phyloP scores from a whole-genome alignment of 768 basidiomycete species.

The Fibroporia radiculosa region DNA sequence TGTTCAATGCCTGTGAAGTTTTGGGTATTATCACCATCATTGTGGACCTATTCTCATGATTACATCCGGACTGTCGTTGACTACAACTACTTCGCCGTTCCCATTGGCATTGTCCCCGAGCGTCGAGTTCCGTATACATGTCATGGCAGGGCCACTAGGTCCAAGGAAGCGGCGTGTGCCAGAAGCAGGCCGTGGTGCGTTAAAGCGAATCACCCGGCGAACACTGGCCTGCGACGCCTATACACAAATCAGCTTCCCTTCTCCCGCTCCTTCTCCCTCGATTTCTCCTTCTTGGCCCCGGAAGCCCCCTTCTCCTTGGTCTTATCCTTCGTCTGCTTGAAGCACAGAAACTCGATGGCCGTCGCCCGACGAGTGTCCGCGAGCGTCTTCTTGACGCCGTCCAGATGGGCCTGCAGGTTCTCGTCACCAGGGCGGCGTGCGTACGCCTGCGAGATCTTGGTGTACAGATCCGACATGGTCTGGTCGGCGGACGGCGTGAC shows the following conservation, averaged over 20 bases:
- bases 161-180: too few relatives aligned
- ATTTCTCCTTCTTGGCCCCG: constrained; percentile 5
- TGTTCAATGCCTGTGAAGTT: constrained; percentile 35
- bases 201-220: too few relatives aligned
- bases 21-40: constrained; percentile 88
- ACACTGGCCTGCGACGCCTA: too few relatives aligned
- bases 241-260: not conserved
- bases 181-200: too few relatives aligned
- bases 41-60: constrained; percentile 55
- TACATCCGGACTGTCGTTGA: not conserved
- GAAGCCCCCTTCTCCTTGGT: constrained; percentile 13
- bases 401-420: constrained; percentile 80
- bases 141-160: too few relatives aligned
- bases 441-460: constrained; percentile 91
- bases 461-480: constrained; percentile 87
- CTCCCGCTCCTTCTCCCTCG: constrained; percentile 4
- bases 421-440: constrained; percentile 77
- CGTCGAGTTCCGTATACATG: too few relatives aligned
- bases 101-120: too few relatives aligned
- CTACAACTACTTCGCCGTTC: not conserved
- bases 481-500: constrained; percentile 75
- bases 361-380: constrained; percentile 86
- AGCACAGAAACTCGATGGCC: constrained; percentile 92
- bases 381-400: constrained; percentile 86
- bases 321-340: constrained; percentile 60